Base-by-base conservation (phyloP, 2,329 filamentous ascomycete species). In the Ophiostoma sp. region DNA sequence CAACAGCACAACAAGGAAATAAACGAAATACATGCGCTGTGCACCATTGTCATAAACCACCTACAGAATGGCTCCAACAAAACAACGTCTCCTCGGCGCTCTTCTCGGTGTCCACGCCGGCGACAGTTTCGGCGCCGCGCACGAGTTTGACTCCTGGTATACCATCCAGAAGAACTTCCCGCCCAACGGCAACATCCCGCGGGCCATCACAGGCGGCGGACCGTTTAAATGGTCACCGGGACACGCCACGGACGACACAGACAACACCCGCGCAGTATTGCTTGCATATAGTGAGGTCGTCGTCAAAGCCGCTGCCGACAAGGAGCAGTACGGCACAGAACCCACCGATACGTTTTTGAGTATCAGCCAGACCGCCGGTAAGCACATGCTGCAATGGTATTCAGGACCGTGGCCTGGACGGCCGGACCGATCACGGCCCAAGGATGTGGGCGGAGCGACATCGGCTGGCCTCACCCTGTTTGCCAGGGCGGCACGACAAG, bases 181-280 rank as follows among this genome's bases (percentile, higher is more conserved):
- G n/a, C 42, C 64, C n/a, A 66, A 76, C 0, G 83, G 82, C 28
- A 83, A 82, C 19, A 75, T 84, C 2, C 81, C 70, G 3, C 70
- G 81, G 55, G 79, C 82, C 11, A 85, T 86, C 45, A 76, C 84
- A 22, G 85, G 84, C 68, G 85, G 85, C 66, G 85, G 85, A 0
- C 74, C 77, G 1, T 85, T 86, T 73, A 12, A 59, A 25, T 86
- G 84, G 84, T 72, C 81, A 0, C 74, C 81, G 0, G 85, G 85
- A 8, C 81, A 83, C 73, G 84, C 84, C 19, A 86, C 85, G 33
- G 84, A 86, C 76, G 84, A 86, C 76, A 86, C 84, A 0, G 84
- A 86, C 75, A 78, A 86, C 75, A 84, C 83, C 4, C 83, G 84
- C 4, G 84, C 81, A 11, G 82, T 85, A 0, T 78, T 86, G 5